Evolutionary conservation across 2,329 filamentous ascomycete genomes (phyloP), one percentile per base, ranked within the genome.

Genomic region (Colletotrichum abscissum): DNA sequence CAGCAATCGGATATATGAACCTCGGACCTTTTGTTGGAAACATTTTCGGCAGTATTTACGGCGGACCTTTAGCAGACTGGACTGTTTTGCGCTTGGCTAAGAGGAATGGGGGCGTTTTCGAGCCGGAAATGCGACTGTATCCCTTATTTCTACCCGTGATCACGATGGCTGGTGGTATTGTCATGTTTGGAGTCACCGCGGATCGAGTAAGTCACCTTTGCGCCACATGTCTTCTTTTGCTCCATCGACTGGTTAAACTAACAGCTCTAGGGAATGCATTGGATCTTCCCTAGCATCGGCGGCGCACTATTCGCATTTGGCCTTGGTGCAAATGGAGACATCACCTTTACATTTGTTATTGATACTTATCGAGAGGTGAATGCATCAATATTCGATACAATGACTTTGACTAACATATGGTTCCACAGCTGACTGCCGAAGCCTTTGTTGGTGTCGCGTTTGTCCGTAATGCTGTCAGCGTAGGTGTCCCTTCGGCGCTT

Each of bases 51-150:
- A 76, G 78, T 0, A 33, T 83, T 2, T 81, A 83, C 26, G 83
- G 82, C 2, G 82, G 82, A 0, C 78, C 81, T 2, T 56, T 85
- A 2, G 82, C 82, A 1, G 84, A 86, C 69, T 78, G 77, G 74
- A 81, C 79, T 0, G 82, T 85, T 42, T 42, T 84, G 8, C 78
- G 78, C 63, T 78, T 84, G 14, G 77, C 84, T 0, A 78, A 77
- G 22, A 77, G 80, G 1, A 84, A 85, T 7, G 78, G 78, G 1
- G 84, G 83, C 7, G 79, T 83, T 14, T 85, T 83, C 62, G 84
- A 86, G 73, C 83, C 84, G 0, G 84, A 86, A 64, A 86, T 85
- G 80, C 80, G 84, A 1, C 74, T 86, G 6, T 85, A 77, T 55
- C 74, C 75, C 14, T 69, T 77, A 0, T 63, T 79, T 6, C 71